Conservation (phyloP, 805 yeast genomes). For the Cyberlindnera xishuangbannaensis region DNA sequence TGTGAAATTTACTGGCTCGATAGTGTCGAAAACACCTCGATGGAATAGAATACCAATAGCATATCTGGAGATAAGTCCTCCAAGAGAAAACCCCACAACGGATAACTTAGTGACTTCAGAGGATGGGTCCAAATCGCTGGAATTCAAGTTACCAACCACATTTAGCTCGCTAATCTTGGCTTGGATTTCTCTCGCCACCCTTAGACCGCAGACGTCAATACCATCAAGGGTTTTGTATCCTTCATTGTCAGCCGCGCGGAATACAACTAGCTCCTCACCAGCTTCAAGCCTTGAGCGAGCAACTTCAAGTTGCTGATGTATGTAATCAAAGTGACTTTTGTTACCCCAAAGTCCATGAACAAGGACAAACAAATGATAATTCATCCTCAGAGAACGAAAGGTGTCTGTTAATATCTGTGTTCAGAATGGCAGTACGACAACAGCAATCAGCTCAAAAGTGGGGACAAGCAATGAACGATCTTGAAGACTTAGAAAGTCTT, state of each 20-base stretch:
- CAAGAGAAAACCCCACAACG: slow-evolving; percentile 77
- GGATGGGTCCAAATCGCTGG: no score
- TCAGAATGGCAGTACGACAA: no score
- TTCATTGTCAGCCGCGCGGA: slow-evolving; percentile 21
- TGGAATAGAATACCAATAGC: slow-evolving; percentile 65
- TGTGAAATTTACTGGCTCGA: slow-evolving; percentile 54
- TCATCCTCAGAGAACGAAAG: slow-evolving; percentile 3
- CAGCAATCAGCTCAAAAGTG: no score
- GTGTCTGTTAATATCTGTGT: no score
- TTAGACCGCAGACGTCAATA: slow-evolving; percentile 73
- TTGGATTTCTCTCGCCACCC: slow-evolving; percentile 65
- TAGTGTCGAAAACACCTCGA: slow-evolving; percentile 43
- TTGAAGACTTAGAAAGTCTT: no score
- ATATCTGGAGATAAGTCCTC: slow-evolving; percentile 76
- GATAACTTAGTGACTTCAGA: slow-evolving; percentile 57
- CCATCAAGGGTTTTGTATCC: slow-evolving; percentile 85
- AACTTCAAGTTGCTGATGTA: slow-evolving; percentile 40
- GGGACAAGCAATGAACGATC: no score
- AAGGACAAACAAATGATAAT: slow-evolving; percentile 14
- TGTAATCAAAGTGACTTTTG: slow-evolving; percentile 57
- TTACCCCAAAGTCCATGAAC: slow-evolving; percentile 62
- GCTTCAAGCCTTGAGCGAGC: slow-evolving; percentile 20
- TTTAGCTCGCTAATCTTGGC: slow-evolving; percentile 28
- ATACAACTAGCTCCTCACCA: slow-evolving; percentile 19
- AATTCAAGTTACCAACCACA: slow-evolving; percentile 2